Base-by-base conservation (phyloP, 2,329 filamentous ascomycete species). In the Blastomyces silverae region DNA sequence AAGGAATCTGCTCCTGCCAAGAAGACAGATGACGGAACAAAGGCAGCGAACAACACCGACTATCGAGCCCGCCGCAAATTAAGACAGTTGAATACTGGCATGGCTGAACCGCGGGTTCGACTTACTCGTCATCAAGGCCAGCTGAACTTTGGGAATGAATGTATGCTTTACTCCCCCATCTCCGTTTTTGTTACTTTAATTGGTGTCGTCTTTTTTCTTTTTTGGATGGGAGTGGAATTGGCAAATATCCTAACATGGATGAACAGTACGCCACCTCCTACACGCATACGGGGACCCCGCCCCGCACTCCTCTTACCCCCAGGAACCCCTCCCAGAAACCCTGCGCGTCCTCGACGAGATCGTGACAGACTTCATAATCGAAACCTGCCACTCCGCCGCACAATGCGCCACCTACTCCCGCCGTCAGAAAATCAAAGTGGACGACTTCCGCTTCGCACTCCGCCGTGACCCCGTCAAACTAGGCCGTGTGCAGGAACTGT, bases 381-480 rank as follows among this genome's bases (percentile, higher is more conserved):
- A 94, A 76, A 88, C 94, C 64, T 93, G 90, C 78, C 94, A 96
- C 80, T 89, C 91, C 74, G 93, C 94, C 3, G 91, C 92, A 4
- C 87, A 90, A 56, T 88, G 89, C 63, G 94, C 94, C 0, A 87
- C 90, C 75, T 91, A 96, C 77, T 87, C 90, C 2, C 89, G 92
- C 0, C 89, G 94, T 1, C 91, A 96, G 72, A 99, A 99, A 79
- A 92, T 99, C 79, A 99, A 99, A 77, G 90, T 96, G 72, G 93
- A 97, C 73, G 94, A 99, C 78, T 96, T 99, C 79, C 92, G 95
- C 73, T 99, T 96, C 78, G 91, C 92, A 50, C 85, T 97, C 70
- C 86, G 94, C 42, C 86, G 89, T 68, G 95, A 97, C 73, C 88
- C 90, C 10, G 82, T 85, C 66, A 95, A 96, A 75, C 82, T 97